Evolutionary conservation across 768 basidiomycete species (phyloP), one percentile per base, ranked within the genome.

Genomic region (Suillus weaverae): DNA sequence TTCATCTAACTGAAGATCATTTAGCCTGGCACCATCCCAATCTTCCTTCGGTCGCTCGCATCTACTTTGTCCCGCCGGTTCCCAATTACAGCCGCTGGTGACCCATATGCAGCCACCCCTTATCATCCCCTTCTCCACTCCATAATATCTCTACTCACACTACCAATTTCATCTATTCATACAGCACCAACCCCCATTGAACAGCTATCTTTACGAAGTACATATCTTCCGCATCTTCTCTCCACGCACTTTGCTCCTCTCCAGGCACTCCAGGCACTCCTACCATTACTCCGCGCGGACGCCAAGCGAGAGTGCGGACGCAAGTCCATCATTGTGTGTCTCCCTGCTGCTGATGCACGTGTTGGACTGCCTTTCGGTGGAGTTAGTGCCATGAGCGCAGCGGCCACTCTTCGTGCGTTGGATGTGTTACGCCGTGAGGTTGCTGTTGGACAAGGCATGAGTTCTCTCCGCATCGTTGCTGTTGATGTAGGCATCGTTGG

Each of bases 41-140:
- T 86, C 53, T 95, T 95, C 80, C 81, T 95, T 48, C 89, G 94
- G 62, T 94, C 93, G 9, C 79, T 96, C 44, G 82, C 87, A 3
- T 90, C 94, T 0, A 88, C 92, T 0, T 82, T 96, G 10, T 90
- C 90, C 20, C 89, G 92, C 67, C 86, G 87, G 56, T 96, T 94
- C 78, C 94, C 94, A 4, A 84, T 93, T 68, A 88, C 85, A 39
- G 76, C 87, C 8, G 79, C 90, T 3, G 94, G 94, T 32, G 95
- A 96, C 74, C 94, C 94, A 2, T 92, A 88, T 73, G 85, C 83
- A 30, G 81, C 89, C 0, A 85, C 88, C 30, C 79, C 86, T 33
- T 76, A 87, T 20, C 83, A 88, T 71, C 87, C 90, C 3, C 86
- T 90, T 74, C 81, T 96, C 51, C 88, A 91, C 67, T 89, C 92